Evolutionary conservation across 2,329 filamentous ascomycete genomes (phyloP), one percentile per base, ranked within the genome.

Genomic region (Microsporum canis): DNA sequence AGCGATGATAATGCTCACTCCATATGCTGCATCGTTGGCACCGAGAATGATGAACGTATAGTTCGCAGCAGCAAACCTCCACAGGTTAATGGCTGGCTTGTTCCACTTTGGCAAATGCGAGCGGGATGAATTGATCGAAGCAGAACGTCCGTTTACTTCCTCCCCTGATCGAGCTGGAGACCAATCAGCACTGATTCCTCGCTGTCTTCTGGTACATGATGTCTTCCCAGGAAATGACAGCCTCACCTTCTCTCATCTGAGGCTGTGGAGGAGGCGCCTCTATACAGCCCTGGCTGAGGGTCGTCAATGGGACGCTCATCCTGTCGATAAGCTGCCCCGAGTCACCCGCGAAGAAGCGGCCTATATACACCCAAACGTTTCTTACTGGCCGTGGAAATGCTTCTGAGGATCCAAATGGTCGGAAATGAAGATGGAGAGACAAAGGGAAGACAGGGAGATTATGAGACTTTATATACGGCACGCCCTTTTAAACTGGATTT

Each of bases 31-130:
- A 67, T 83, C 81, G 47, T 82, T 83, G 17, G 79, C 75, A 0
- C 83, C 82, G 63, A 82, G 77, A 5, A 82, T 77, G n/a, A 81
- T 67, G 63, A 85, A 81, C 7, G 77, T 80, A 70, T 76, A 82
- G 70, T 83, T 83, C 2, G 83, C 80, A 0, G 82, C 78, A 39
- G 82, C 71, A 53, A 83, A 82, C 43, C 85, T 80, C 66, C 76
- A 84, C 3, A 82, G 73, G 68, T 86, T 88, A 47, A 77, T 75
- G 6, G 73, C 71, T 0, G 86, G 80, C n/a, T 75, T 72, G 67
- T 88, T 88, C 87, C 87, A 89, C 71, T 71, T 75, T 67, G 87
- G 81, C 14, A 76, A 33, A 45, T 38, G n/a, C 14, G 34, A 38
- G n/a, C 39, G 34, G 7, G 55, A 57, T n/a, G 38, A 57, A 57